Evolutionary conservation across 176 grass and related monocot species (phyloP).

Genomic region (Eragrostis nindensis): DNA sequence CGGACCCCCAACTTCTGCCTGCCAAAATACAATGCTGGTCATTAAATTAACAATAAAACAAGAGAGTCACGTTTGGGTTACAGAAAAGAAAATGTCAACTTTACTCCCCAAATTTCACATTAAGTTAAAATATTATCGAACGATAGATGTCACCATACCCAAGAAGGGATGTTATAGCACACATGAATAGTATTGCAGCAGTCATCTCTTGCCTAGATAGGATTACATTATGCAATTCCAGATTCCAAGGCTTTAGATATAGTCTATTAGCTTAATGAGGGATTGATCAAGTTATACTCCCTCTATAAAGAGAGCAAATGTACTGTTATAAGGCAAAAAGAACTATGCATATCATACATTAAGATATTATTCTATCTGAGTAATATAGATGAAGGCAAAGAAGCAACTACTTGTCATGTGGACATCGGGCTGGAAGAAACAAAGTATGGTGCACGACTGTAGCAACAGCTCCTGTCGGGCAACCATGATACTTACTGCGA

Average conservation of each 20-base stretch:
- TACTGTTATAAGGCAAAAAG: too few species aligned
- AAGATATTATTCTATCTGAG: not conserved
- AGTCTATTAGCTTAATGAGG: too few species aligned
- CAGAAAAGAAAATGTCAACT: not conserved
- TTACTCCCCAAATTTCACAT: not conserved
- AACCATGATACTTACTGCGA: not conserved
- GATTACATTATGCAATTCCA: too few species aligned
- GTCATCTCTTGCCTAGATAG: too few species aligned
- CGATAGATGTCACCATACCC: not conserved
- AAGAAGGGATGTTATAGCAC: too few species aligned
- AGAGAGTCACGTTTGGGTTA: not conserved
- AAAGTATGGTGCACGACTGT: not conserved
- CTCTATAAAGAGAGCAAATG: too few species aligned
- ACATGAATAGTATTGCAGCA: too few species aligned
- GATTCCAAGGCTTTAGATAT: too few species aligned
- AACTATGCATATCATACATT: not conserved
- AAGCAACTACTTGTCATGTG: not conserved
- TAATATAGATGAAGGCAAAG: not conserved
- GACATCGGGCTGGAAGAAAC: not conserved
- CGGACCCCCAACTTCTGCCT: constrained; percentile 34
- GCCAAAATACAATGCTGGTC: not conserved
- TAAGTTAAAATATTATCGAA: not conserved
- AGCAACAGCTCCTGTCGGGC: not conserved
- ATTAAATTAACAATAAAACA: not conserved
- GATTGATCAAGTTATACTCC: too few species aligned